Percentiles rank a stretch among this genome's conserved stretches.
These are phyloP conservation scores for Rhizopus sp. DNA, from an alignment of 371 early-diverging fungal genomes.

Conservation along the genomic window DNA sequence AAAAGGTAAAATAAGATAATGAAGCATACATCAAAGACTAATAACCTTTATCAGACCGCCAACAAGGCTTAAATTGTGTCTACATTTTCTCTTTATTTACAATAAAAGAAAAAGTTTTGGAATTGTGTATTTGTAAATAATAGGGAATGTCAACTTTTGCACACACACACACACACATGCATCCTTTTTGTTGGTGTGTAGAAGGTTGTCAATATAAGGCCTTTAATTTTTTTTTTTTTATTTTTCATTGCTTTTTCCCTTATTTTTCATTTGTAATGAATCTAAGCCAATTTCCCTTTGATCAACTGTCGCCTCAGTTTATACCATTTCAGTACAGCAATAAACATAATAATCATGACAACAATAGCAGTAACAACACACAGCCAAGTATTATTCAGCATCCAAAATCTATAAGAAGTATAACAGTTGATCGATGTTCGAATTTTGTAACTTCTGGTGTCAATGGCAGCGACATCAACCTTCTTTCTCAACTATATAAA, in stretches of 20 bases:
- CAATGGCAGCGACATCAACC: slow-evolving; percentile 52
- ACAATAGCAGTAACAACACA: background rate
- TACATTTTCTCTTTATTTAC: too few species aligned
- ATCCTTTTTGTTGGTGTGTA: background rate
- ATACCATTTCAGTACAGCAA: background rate
- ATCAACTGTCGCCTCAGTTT: too few species aligned
- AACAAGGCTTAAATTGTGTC: too few species aligned
- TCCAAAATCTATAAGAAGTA: slow-evolving; percentile 46
- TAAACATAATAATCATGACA: background rate
- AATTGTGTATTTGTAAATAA: too few species aligned
- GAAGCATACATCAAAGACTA: too few species aligned
- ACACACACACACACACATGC: too few species aligned
- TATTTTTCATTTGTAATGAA: slow-evolving; percentile 6
- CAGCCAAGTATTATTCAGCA: slow-evolving; percentile 35
- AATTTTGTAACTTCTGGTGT: slow-evolving; percentile 50
- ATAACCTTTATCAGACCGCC: too few species aligned
- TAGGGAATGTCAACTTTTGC: too few species aligned
- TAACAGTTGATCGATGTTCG: slow-evolving; percentile 49
- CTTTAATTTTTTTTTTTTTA: background rate
- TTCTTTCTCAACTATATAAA: slow-evolving; percentile 50
- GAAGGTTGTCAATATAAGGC: background rate
- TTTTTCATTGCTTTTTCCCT: background rate
- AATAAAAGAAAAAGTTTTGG: too few species aligned
- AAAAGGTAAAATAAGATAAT: slow-evolving; percentile 36
- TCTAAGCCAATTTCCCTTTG: slow-evolving; percentile 16